A percentile compares a stretch with the other conserved stretches of the same genome.
Conservation (phyloP, 2,329 filamentous ascomycete genomes). For the Botrytis pseudocinerea region DNA sequence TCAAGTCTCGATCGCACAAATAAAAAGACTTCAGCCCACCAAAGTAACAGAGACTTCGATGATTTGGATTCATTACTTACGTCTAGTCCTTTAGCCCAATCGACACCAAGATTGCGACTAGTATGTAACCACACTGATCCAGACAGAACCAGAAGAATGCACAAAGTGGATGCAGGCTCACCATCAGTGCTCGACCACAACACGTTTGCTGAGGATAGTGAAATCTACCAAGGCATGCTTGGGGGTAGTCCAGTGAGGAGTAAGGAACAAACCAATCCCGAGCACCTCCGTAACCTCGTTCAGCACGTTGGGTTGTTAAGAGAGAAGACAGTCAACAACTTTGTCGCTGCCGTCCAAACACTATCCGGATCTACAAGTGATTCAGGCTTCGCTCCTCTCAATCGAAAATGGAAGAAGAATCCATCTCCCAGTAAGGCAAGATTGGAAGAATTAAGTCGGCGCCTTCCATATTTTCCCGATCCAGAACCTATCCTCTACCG, state of each 20-base stretch:
- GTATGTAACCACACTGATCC: conserved; percentile 30
- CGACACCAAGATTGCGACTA: conserved; percentile 36
- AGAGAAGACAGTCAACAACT: conserved; percentile 11
- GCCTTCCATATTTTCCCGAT: conserved; percentile 5
- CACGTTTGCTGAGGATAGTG: background rate
- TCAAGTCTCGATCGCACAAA: background rate
- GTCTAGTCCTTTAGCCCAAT: conserved; percentile 36
- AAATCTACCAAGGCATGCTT: conserved; percentile 18
- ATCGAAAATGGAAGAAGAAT: conserved; percentile 32
- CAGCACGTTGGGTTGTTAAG: background rate
- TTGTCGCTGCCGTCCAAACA: conserved; percentile 2
- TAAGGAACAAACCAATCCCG: background rate
- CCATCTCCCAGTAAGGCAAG: conserved; percentile 35
- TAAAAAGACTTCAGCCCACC: background rate
- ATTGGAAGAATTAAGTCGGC: conserved; percentile 31
- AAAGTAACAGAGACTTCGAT: conserved; percentile 11
- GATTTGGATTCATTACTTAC: conserved; percentile 29
- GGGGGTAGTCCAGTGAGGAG: background rate
- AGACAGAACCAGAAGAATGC: conserved; percentile 27
- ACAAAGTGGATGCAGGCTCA: conserved; percentile 27
- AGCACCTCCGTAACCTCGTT: background rate
- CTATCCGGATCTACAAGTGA: conserved; percentile 10
- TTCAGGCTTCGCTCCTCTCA: conserved; percentile 2
- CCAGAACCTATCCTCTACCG: conserved; percentile 1
- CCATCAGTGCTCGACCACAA: conserved; percentile 31